Base-by-base conservation (phyloP, 495 filamentous ascomycete genomes). In the Entonaema liquescens region DNA sequence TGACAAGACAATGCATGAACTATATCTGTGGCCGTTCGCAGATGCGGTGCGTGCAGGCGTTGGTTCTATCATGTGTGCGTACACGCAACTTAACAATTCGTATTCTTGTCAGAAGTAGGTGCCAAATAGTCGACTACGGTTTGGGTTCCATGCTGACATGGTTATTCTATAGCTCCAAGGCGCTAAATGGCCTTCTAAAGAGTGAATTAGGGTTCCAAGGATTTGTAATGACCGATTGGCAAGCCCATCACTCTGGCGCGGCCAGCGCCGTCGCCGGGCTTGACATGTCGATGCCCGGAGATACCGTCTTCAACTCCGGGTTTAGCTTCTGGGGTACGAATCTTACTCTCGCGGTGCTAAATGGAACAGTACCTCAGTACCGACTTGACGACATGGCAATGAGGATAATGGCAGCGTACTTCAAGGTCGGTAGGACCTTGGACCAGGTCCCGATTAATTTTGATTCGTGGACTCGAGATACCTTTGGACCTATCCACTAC, bases 261-360 rank as follows among this genome's bases (percentile, higher is more conserved):
- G 85, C 88, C 31, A 84, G 84, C 62, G 92, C 93, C 31, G 81
- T 93, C 26, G 95, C 95, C 53, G 95, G 95, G 59, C 79, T 98
- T 52, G 95, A 99, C 76, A 96, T 97, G 94, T 88, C 89, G 9
- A 98, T 98, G 94, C 94, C 95, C 40, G 95, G 95, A 66, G 95
- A 99, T 73, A 87, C 89, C 6, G 63, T 76, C 35, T 95, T 97
- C 77, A 85, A 91, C 73, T 88, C 85, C 25, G 92, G 89, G 23
- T 79, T 81, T 52, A 90, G 91, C 23, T 97, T 84, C 83, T 98
- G 91, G 90, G 95, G 95, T 13, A 80, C 90, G 26, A 98, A 97
- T 79, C 84, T 98, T 65, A 85, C 95, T 0, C 78, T 94, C 55
- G 90, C 91, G 5, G 90, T 97, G 8, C 81, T 97, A 62, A 99